These are phyloP conservation scores for Dendryphion nanum DNA, from an alignment of 2,329 filamentous ascomycete genomes.

Conservation along the genomic window DNA sequence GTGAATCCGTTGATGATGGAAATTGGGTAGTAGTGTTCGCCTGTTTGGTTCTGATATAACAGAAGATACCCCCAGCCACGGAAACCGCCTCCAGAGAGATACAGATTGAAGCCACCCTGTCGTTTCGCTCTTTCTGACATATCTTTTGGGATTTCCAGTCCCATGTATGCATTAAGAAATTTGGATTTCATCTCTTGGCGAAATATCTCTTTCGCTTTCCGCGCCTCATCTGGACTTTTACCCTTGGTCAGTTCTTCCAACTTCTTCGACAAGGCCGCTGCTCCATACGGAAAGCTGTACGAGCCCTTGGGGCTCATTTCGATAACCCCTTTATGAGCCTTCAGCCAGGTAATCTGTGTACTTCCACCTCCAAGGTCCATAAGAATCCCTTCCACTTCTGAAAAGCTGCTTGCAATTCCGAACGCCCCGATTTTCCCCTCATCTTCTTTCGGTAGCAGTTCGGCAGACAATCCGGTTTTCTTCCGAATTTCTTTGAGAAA, in stretches of 20 bases:
- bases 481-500: conserved; percentile 66
- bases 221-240: conserved; percentile 48
- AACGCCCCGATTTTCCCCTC: conserved; percentile 82
- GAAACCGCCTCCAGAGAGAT: conserved; percentile 87
- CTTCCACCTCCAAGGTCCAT: conserved; percentile 83
- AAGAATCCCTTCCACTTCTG: conserved; percentile 69
- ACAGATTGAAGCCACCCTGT: conserved; percentile 57
- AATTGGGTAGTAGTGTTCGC: conserved; percentile 75
- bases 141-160: conserved; percentile 56
- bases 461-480: conserved; percentile 66
- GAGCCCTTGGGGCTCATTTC: conserved; percentile 46
- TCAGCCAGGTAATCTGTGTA: conserved; percentile 68
- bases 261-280: conserved; percentile 61
- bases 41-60: conserved; percentile 73
- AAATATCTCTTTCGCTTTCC: conserved; percentile 55
- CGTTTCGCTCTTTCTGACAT: conserved; percentile 47
- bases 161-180: conserved; percentile 60
- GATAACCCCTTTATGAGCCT: conserved; percentile 48
- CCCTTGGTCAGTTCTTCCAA: conserved; percentile 40
- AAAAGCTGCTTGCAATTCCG: conserved; percentile 75
- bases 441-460: conserved; percentile 72
- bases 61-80: conserved; percentile 87
- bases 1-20: conserved; percentile 78
- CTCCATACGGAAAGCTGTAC: conserved; percentile 68
- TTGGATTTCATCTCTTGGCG: conserved; percentile 56